These are phyloP conservation scores for Fusarium longipes DNA, from an alignment of 2,329 filamentous ascomycete genomes.

Conservation along the genomic window DNA sequence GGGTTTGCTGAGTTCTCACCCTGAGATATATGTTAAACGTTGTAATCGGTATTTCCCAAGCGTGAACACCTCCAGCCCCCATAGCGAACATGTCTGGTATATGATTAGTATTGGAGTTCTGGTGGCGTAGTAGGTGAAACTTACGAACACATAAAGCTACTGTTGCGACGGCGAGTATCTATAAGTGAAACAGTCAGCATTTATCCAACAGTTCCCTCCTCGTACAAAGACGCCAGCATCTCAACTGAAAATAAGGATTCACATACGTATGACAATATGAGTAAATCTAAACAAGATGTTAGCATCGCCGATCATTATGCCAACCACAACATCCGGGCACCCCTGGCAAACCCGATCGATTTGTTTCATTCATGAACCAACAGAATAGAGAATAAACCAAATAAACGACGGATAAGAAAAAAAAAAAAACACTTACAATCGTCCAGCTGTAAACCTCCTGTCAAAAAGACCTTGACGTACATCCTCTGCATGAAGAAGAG, in stretches of 20 bases:
- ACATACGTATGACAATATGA: slow-evolving; percentile 35
- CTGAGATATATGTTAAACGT: slow-evolving; percentile 45
- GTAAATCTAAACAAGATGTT: slow-evolving; percentile 22
- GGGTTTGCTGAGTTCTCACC: slow-evolving; percentile 12
- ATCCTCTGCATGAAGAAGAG: slow-evolving; percentile 45
- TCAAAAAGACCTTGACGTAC: slow-evolving; percentile 43
- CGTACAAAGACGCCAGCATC: too few species aligned
- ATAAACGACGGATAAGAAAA: not conserved
- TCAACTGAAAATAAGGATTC: not conserved
- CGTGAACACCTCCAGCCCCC: slow-evolving; percentile 46
- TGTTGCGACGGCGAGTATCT: slow-evolving; percentile 36
- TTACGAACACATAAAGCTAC: slow-evolving; percentile 38
- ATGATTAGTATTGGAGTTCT: not conserved
- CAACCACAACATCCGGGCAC: not conserved
- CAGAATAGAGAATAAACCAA: not conserved
- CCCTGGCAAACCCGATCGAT: not conserved
- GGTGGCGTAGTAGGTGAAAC: not conserved
- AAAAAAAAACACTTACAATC: slow-evolving; percentile 39
- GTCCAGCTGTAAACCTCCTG: slow-evolving; percentile 42
- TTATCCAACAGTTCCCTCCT: too few species aligned
- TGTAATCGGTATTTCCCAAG: slow-evolving; percentile 48
- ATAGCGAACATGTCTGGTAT: slow-evolving; percentile 46
- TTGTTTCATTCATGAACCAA: not conserved
- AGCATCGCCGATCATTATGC: slow-evolving; percentile 9
- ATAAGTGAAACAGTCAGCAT: slow-evolving; percentile 1